phyloP scores from a whole-genome alignment of 2,329 filamentous ascomycete species.

The Aspergillus terreus region DNA sequence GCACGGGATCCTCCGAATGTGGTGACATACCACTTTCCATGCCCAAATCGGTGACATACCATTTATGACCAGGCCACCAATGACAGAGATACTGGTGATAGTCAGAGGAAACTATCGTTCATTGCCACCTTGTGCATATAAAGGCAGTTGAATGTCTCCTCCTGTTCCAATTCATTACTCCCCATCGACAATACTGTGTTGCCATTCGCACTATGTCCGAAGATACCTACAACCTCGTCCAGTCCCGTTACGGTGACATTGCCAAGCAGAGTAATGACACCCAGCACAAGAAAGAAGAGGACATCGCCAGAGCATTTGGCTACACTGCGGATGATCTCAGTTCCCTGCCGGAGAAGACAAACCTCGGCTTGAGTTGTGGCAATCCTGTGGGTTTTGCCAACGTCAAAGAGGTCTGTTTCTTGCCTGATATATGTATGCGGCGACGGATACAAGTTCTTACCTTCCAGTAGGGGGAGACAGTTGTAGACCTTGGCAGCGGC shows the following conservation, averaged over 20 bases:
- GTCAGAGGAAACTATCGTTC: too few relatives aligned
- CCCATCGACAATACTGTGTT: too few relatives aligned
- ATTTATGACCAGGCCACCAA: too few relatives aligned
- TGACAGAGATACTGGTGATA: too few relatives aligned
- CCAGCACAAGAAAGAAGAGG: slow-evolving; percentile 22
- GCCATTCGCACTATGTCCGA: slow-evolving; percentile 5
- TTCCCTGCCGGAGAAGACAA: slow-evolving; percentile 46
- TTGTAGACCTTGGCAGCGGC: slow-evolving; percentile 56
- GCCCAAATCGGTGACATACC: too few relatives aligned
- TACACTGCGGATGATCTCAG: slow-evolving; percentile 49
- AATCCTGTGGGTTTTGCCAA: slow-evolving; percentile 51
- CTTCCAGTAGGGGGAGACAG: slow-evolving; percentile 56
- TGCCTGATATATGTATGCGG: slow-evolving; percentile 42
- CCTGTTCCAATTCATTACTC: too few relatives aligned
- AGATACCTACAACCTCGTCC: slow-evolving; percentile 13
- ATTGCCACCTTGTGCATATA: too few relatives aligned
- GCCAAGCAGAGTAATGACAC: slow-evolving; percentile 28
- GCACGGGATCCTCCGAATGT: too few relatives aligned
- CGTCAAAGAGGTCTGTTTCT: slow-evolving; percentile 45
- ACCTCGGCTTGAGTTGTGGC: slow-evolving; percentile 53
- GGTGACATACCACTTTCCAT: too few relatives aligned
- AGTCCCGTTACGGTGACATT: slow-evolving; percentile 14
- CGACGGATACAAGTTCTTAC: slow-evolving; percentile 54
- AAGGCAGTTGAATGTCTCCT: too few relatives aligned
- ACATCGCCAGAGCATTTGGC: slow-evolving; percentile 51